A percentile compares a stretch with the other conserved stretches of the same genome.
phyloP scores from a whole-genome alignment of 75 land plant species.

The Ceratopteris richardii region DNA sequence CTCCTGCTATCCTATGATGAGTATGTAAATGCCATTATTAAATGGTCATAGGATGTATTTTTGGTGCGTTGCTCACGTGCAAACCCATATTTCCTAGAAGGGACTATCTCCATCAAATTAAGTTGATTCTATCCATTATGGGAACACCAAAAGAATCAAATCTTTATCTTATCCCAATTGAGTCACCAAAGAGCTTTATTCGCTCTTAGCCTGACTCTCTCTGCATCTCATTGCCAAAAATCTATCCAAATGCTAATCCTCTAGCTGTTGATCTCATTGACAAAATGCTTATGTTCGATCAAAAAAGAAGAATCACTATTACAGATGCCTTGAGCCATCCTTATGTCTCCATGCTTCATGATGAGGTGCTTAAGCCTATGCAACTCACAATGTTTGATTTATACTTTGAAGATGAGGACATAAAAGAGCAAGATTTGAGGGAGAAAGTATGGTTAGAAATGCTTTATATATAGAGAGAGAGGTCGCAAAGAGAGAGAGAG shows the following conservation, averaged over 20 bases:
- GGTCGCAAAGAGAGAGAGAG: too few relatives aligned
- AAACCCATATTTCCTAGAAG: neutral
- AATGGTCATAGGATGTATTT: conserved; percentile 28
- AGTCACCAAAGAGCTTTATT: conserved; percentile 62
- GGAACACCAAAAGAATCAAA: conserved; percentile 66
- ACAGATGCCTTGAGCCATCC: conserved; percentile 28
- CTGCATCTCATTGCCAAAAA: conserved; percentile 6
- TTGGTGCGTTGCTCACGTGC: conserved; percentile 1
- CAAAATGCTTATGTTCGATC: conserved; percentile 30
- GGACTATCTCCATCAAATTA: conserved; percentile 28
- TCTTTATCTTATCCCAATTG: conserved; percentile 54
- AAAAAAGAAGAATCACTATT: conserved; percentile 22
- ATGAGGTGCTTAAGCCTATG: conserved; percentile 38
- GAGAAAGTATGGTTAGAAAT: too few relatives aligned
- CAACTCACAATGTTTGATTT: conserved; percentile 47
- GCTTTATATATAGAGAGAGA: too few relatives aligned
- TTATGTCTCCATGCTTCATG: too few relatives aligned
- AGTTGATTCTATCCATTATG: conserved; percentile 60
- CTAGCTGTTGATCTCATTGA: too few relatives aligned
- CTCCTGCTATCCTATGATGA: conserved; percentile 6
- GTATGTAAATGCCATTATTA: conserved; percentile 23
- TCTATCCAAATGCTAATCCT: too few relatives aligned
- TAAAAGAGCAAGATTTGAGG: too few relatives aligned
- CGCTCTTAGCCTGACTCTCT: conserved; percentile 35
- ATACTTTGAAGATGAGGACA: conserved; percentile 53